phyloP scores from a whole-genome alignment of 2,329 filamentous ascomycete genomes.

The Exserohilum turcica region DNA sequence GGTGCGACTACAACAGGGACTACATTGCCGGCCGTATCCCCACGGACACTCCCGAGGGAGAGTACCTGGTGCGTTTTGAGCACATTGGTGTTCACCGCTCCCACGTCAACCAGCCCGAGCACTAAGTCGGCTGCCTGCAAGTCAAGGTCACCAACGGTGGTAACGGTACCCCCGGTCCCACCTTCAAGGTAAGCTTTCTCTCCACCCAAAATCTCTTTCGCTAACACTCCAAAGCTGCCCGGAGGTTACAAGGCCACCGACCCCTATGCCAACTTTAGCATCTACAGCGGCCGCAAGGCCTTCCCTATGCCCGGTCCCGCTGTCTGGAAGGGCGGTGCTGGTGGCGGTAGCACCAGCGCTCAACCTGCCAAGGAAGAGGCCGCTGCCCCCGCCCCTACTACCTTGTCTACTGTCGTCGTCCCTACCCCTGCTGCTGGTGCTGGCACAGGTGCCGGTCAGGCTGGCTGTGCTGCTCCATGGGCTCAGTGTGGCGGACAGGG shows the following conservation, averaged over 20 bases:
- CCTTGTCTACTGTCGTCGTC: slow-evolving; percentile 6
- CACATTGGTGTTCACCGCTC: slow-evolving; percentile 48
- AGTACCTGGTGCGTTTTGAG: slow-evolving; percentile 53
- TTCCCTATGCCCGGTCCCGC: slow-evolving; percentile 23
- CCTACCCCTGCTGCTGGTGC: slow-evolving; percentile 9
- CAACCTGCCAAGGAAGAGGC: slow-evolving; percentile 15
- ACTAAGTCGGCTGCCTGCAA: slow-evolving; percentile 52
- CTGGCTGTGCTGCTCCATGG: slow-evolving; percentile 15
- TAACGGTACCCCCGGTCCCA: slow-evolving; percentile 40
- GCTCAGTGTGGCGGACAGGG: slow-evolving; percentile 25
- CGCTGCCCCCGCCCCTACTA: slow-evolving; percentile 7
- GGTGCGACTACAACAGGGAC: slow-evolving; percentile 33
- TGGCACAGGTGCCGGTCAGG: slow-evolving; percentile 10
- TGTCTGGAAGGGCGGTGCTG: slow-evolving; percentile 21
- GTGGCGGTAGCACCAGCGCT: slow-evolving; percentile 4
- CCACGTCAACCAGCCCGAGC: slow-evolving; percentile 45
- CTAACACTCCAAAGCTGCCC: slow-evolving; percentile 23
- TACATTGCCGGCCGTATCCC: slow-evolving; percentile 45
- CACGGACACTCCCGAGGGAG: slow-evolving; percentile 46
- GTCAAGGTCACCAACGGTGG: slow-evolving; percentile 48
- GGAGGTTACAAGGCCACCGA: slow-evolving; percentile 37
- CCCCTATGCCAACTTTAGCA: slow-evolving; percentile 35
- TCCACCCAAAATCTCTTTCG: not conserved
- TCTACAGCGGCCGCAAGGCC: slow-evolving; percentile 30
- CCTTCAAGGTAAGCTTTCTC: slow-evolving; percentile 39